Evolutionary conservation across 768 basidiomycete species (phyloP).

Genomic region (Boletus vermiculosoides): DNA sequence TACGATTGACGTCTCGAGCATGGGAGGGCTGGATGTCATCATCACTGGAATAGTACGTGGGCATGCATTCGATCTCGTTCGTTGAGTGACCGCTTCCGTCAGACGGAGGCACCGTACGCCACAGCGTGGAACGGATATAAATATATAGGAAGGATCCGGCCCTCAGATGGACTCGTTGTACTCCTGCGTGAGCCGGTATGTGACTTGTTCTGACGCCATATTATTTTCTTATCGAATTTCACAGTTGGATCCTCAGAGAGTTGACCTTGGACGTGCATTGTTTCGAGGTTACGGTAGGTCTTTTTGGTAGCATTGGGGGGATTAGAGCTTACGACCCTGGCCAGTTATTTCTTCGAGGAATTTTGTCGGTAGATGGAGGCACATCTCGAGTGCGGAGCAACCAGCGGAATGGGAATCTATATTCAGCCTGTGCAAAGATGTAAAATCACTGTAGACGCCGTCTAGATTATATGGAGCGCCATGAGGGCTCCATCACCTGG

Average conservation of each 20-base stretch:
- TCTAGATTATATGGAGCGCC: constrained; percentile 1
- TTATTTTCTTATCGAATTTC: constrained; percentile 1
- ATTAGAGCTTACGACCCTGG: constrained; percentile 9
- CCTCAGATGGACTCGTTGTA: constrained; percentile 58
- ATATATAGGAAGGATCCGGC: constrained; percentile 56
- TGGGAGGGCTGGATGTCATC: constrained; percentile 44
- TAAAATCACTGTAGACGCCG: constrained; percentile 15
- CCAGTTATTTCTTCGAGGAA: constrained; percentile 51
- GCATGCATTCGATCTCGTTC: neutral
- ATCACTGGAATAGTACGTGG: constrained; percentile 50
- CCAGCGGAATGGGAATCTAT: constrained; percentile 48
- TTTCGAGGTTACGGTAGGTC: constrained; percentile 49
- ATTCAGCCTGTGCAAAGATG: constrained; percentile 50
- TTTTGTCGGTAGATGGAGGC: constrained; percentile 49
- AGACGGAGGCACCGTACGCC: constrained; percentile 49
- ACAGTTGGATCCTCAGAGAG: constrained; percentile 27
- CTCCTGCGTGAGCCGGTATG: constrained; percentile 53
- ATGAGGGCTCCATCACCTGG: neutral
- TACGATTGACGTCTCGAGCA: constrained; percentile 10
- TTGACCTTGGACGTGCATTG: constrained; percentile 36
- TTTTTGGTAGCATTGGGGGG: neutral
- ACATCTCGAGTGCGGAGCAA: constrained; percentile 31
- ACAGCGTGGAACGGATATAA: constrained; percentile 57
- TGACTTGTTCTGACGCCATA: constrained; percentile 2
- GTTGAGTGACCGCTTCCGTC: constrained; percentile 1